A percentile compares a stretch with the other conserved stretches of the same genome.
Evolutionary conservation across 108 stramenopile species (phyloP).

Genomic region (Conticribra guillardii): DNA sequence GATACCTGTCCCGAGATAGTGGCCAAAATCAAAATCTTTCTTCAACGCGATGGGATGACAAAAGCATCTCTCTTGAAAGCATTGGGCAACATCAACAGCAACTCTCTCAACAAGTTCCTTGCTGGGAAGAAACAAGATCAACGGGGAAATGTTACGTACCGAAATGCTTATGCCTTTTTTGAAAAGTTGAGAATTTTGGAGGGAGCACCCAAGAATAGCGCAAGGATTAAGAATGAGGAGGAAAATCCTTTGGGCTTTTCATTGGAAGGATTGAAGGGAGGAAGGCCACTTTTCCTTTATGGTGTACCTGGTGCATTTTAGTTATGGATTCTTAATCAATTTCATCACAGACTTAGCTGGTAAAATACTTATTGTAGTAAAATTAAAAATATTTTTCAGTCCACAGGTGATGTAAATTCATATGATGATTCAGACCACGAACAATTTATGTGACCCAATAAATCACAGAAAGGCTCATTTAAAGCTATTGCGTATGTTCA

Average conservation of each 20-base stretch:
- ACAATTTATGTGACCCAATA: too few relatives aligned
- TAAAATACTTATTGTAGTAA: background rate
- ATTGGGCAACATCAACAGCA: conserved; percentile 33
- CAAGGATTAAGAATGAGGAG: conserved; percentile 40
- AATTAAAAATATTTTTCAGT: background rate
- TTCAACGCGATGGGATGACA: conserved; percentile 35
- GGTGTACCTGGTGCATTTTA: too few relatives aligned
- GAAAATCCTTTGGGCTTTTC: conserved; percentile 22
- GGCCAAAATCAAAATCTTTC: conserved; percentile 41
- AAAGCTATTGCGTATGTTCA: too few relatives aligned
- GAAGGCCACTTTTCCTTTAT: too few relatives aligned
- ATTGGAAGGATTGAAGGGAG: background rate
- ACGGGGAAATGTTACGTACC: conserved; percentile 43
- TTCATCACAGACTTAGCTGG: background rate
- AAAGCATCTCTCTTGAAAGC: conserved; percentile 24
- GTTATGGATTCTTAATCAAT: background rate
- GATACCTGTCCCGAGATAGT: conserved; percentile 50
- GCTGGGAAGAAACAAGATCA: conserved; percentile 50
- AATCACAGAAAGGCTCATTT: too few relatives aligned
- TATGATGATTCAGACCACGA: too few relatives aligned
- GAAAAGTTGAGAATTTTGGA: conserved; percentile 54
- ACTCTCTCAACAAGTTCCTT: conserved; percentile 38
- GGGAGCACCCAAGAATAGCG: conserved; percentile 33
- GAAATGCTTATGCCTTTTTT: conserved; percentile 43
- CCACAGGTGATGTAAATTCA: background rate